phyloP scores from a whole-genome alignment of 2,329 filamentous ascomycete genomes.

The Xylaria sp. region DNA sequence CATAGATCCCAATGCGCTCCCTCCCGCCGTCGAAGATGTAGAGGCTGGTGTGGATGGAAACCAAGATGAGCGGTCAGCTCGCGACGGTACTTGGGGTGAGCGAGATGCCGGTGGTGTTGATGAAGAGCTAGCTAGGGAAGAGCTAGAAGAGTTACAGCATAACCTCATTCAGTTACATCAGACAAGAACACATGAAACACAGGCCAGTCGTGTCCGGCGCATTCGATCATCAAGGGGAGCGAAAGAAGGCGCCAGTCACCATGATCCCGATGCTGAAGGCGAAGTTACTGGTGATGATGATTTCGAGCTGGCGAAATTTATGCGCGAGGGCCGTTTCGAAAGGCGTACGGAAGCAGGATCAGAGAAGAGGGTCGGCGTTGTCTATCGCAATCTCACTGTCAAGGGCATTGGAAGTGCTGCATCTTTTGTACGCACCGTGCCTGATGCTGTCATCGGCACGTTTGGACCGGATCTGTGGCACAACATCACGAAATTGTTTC shows the following conservation, averaged over 20 bases:
- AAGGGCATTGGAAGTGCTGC: constrained; percentile 75
- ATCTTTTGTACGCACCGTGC: constrained; percentile 77
- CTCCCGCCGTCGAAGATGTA: constrained; percentile 18
- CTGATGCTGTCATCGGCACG: constrained; percentile 78
- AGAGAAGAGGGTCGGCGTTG: constrained; percentile 80
- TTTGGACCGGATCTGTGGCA: constrained; percentile 84
- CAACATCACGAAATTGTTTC: constrained; percentile 60
- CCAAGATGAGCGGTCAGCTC: constrained; percentile 19
- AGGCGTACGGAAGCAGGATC: constrained; percentile 74
- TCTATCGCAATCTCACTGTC: constrained; percentile 81
- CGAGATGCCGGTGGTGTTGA: constrained; percentile 51
- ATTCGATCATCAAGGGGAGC: constrained; percentile 28
- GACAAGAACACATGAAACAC: constrained; percentile 52
- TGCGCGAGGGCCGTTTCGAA: constrained; percentile 80
- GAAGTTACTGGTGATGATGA: constrained; percentile 64
- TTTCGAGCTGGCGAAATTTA: constrained; percentile 76
- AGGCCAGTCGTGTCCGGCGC: constrained; percentile 41
- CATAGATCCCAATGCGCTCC: constrained; percentile 33
- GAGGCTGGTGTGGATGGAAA: neutral
- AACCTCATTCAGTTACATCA: constrained; percentile 52
- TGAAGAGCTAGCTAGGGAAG: constrained; percentile 50
- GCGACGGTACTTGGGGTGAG: constrained; percentile 54
- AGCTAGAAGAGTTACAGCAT: constrained; percentile 52
- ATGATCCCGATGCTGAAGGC: constrained; percentile 48
- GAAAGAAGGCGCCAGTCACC: constrained; percentile 21